These are phyloP conservation scores for Micractinium sp. DNA, from an alignment of 139 green algal species.

Conservation along the genomic window DNA sequence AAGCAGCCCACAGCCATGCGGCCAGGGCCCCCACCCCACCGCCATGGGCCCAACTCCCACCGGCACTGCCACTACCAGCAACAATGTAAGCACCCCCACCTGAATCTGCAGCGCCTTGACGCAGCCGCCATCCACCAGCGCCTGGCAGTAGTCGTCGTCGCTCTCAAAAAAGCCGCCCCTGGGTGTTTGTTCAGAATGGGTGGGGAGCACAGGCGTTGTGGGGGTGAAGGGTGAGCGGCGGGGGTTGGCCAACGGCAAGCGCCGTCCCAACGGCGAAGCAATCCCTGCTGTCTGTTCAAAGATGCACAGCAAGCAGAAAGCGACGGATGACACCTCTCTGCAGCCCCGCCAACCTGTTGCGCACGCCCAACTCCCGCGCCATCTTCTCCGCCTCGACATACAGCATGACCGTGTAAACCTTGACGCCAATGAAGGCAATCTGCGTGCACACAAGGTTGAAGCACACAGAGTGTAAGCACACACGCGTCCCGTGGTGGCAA, in stretches of 20 bases:
- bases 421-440: constrained; percentile 66
- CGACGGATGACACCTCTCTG: too few species aligned
- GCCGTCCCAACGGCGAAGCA: too few species aligned
- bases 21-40: too few species aligned
- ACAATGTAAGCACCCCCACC: constrained; percentile 32
- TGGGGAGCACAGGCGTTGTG: not conserved
- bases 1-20: too few species aligned
- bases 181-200: not conserved
- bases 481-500: too few species aligned
- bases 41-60: too few species aligned
- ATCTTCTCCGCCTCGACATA: constrained; percentile 81
- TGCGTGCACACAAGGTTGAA: not conserved
- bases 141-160: constrained; percentile 76
- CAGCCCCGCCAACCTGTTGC: constrained; percentile 38
- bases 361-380: constrained; percentile 80
- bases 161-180: constrained; percentile 52
- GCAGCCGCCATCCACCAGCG: constrained; percentile 81
- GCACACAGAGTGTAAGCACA: too few species aligned
- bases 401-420: constrained; percentile 80
- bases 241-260: too few species aligned
- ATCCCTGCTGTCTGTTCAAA: not conserved
- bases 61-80: too few species aligned
- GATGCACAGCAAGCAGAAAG: not conserved
- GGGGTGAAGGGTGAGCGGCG: not conserved
- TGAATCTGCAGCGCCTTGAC: constrained; percentile 61